Evolutionary conservation across 257 asterid genomes (phyloP).

Genomic region (Primulina huaijiensis): DNA sequence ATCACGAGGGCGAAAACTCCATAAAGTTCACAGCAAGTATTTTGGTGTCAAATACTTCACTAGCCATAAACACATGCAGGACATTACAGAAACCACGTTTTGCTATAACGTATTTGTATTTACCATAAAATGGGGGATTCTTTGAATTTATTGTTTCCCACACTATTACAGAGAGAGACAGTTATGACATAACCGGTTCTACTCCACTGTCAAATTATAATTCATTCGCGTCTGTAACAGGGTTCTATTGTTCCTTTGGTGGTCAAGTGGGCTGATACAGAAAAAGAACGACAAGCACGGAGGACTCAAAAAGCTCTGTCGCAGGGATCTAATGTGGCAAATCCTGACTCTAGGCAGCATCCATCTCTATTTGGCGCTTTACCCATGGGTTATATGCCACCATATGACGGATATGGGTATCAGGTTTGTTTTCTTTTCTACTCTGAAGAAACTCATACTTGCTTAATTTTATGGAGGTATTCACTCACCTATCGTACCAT

Average conservation of each 20-base stretch:
- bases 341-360: constrained; percentile 62
- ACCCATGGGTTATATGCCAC: constrained; percentile 83
- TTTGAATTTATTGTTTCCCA: neutral
- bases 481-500: constrained; percentile 3
- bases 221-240: constrained; percentile 36
- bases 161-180: neutral
- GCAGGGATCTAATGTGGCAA: constrained; percentile 49
- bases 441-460: neutral
- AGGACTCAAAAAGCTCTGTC: constrained; percentile 86
- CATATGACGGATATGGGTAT: constrained; percentile 88
- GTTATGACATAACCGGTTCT: neutral
- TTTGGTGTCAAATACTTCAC: neutral
- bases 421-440: constrained; percentile 57
- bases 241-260: constrained; percentile 92
- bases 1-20: too few relatives aligned
- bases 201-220: constrained; percentile 17
- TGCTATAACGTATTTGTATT: neutral
- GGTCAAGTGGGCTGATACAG: constrained; percentile 99
- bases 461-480: constrained; percentile 4
- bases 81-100: neutral
- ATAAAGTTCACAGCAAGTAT: neutral
- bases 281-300: constrained; percentile 88
- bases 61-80: neutral
- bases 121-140: neutral
- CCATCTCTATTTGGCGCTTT: constrained; percentile 73